Conservation (phyloP, 1,284 basidiomycete genomes). For the Heterobasidion occidentale region DNA sequence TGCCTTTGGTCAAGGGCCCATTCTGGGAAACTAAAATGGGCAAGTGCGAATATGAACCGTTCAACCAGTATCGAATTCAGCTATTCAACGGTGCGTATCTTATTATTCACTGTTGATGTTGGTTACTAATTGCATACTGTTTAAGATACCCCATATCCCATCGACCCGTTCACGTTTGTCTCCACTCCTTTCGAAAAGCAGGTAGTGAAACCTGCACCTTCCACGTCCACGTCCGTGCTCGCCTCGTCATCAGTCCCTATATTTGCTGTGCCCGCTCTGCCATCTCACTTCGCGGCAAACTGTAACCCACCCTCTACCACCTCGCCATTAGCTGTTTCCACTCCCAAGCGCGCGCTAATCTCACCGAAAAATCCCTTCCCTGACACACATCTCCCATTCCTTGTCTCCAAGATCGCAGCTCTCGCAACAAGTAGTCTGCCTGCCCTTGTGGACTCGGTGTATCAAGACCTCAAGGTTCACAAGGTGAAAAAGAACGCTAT, state of each 20-base stretch:
- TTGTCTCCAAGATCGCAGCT: constrained; percentile 38
- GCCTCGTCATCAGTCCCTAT: constrained; percentile 3
- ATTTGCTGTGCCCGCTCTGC: constrained; percentile 33
- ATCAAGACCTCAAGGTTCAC: constrained; percentile 54
- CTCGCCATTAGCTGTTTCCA: constrained; percentile 9
- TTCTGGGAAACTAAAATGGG: constrained; percentile 64
- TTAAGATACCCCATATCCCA: constrained; percentile 64
- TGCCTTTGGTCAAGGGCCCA: constrained; percentile 73
- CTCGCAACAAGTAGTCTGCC: constrained; percentile 54
- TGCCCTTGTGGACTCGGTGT: constrained; percentile 63
- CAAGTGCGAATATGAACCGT: constrained; percentile 52
- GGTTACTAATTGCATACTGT: constrained; percentile 3
- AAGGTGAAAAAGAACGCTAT: constrained; percentile 78
- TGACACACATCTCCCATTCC: constrained; percentile 46
- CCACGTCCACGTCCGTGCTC: constrained; percentile 8
- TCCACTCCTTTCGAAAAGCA: constrained; percentile 36
- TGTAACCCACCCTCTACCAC: constrained; percentile 7
- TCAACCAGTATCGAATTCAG: constrained; percentile 64
- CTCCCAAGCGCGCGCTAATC: constrained; percentile 25
- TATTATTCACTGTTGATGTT: neutral
- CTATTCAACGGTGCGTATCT: constrained; percentile 63
- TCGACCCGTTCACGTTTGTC: constrained; percentile 74
- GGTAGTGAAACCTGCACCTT: constrained; percentile 16
- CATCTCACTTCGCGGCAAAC: constrained; percentile 16
- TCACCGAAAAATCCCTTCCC: constrained; percentile 60